These are phyloP conservation scores for Pythium phragmiticola DNA, from an alignment of 352 stramenopile species.

Conservation along the genomic window DNA sequence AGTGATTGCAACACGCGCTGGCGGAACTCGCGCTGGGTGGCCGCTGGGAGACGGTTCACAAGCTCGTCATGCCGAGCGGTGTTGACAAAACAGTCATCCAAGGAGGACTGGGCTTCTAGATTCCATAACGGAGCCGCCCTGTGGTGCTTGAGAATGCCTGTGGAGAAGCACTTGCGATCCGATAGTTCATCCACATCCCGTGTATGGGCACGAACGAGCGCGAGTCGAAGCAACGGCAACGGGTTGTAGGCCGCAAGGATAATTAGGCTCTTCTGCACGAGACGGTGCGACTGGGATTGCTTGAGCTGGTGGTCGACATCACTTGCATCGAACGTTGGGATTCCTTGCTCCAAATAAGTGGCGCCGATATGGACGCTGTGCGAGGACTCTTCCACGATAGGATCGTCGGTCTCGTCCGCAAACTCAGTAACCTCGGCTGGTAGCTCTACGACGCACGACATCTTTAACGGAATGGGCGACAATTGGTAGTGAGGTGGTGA, in stretches of 20 bases:
- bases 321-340: slow-evolving; percentile 18
- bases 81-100: not conserved
- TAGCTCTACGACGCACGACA: slow-evolving; percentile 10
- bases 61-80: slow-evolving; percentile 1
- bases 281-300: slow-evolving; percentile 8
- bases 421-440: not conserved
- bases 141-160: not conserved
- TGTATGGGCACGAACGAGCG: slow-evolving; percentile 22
- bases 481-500: too few species aligned
- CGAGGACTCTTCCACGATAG: not conserved
- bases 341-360: not conserved
- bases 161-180: not conserved
- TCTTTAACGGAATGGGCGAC: not conserved
- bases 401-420: not conserved
- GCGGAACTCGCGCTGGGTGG: slow-evolving; percentile 27
- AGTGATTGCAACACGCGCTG: slow-evolving; percentile 21
- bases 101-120: not conserved
- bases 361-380: not conserved
- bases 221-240: slow-evolving; percentile 13
- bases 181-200: not conserved
- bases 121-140: not conserved
- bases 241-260: slow-evolving; percentile 21
- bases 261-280: slow-evolving; percentile 14
- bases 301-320: slow-evolving; percentile 19
- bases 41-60: slow-evolving; percentile 3